Conservation (phyloP, 2,329 filamentous ascomycete species). For the Onygenales sp. region DNA sequence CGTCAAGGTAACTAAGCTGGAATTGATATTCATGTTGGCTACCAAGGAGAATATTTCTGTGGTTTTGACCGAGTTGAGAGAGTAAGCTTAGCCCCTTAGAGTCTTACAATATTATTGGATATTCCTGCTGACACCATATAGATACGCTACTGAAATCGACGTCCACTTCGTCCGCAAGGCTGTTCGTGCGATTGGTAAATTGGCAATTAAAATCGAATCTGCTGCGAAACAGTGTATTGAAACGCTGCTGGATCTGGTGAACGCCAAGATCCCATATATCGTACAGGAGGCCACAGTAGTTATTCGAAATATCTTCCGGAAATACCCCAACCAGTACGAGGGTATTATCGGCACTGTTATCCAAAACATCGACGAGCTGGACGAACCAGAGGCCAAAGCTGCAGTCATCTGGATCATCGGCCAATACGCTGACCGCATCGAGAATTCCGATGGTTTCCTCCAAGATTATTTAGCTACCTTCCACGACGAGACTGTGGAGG, state of each 20-base stretch:
- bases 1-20: conserved; percentile 97
- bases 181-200: conserved; percentile 91
- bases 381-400: conserved; percentile 95
- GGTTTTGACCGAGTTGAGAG: conserved; percentile 83
- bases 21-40: conserved; percentile 98
- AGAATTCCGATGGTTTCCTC: conserved; percentile 86
- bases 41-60: conserved; percentile 93
- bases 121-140: conserved; percentile 16
- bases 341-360: conserved; percentile 93
- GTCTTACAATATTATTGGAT: neutral
- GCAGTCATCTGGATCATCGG: conserved; percentile 99
- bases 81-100: conserved; percentile 45
- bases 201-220: conserved; percentile 97
- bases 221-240: conserved; percentile 87
- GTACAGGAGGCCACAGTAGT: conserved; percentile 98
- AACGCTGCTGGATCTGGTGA: conserved; percentile 80
- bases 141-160: conserved; percentile 92
- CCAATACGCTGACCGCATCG: conserved; percentile 93
- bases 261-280: conserved; percentile 98
- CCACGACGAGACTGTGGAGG: conserved; percentile 87
- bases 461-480: conserved; percentile 95
- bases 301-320: conserved; percentile 97
- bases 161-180: conserved; percentile 98
- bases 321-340: conserved; percentile 98
- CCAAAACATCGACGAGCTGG: conserved; percentile 89